phyloP scores from a whole-genome alignment of 1,284 basidiomycete species.

The Ustilago xerochloae region DNA sequence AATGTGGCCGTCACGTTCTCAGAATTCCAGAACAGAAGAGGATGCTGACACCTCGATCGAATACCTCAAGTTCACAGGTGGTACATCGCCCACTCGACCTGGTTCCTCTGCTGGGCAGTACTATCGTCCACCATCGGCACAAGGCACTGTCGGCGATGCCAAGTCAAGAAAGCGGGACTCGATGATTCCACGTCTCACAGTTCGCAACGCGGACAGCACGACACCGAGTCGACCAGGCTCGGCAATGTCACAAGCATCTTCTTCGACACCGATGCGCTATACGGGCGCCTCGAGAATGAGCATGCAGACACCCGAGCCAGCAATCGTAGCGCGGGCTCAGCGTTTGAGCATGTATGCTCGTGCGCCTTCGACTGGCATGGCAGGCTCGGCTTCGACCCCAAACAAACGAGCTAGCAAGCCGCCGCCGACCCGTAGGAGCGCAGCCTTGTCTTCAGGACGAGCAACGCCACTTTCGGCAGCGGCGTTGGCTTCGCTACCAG shows the following conservation, averaged over 20 bases:
- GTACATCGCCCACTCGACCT: conserved; percentile 25
- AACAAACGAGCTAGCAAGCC: conserved; percentile 57
- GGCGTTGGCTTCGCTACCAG: conserved; percentile 54
- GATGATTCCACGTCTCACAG: conserved; percentile 50
- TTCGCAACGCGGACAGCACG: conserved; percentile 18
- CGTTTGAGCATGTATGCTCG: conserved; percentile 56
- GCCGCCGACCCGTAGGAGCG: conserved; percentile 44
- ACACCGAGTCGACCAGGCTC: conserved; percentile 51
- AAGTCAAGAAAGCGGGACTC: conserved; percentile 45
- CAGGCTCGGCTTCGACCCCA: conserved; percentile 15
- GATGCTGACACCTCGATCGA: conserved; percentile 39
- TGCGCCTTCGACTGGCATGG: conserved; percentile 42
- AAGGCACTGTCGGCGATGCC: conserved; percentile 41
- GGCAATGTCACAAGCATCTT: conserved; percentile 50
- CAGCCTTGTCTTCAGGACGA: conserved; percentile 35
- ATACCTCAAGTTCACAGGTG: conserved; percentile 18
- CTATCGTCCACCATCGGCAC: conserved; percentile 54
- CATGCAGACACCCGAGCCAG: conserved; percentile 65
- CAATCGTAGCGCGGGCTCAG: conserved; percentile 56
- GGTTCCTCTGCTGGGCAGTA: conserved; percentile 47
- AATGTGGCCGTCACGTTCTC: conserved; percentile 19
- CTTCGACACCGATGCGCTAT: conserved; percentile 39
- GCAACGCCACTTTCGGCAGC: conserved; percentile 61
- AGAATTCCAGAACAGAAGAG: neutral
- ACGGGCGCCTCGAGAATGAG: conserved; percentile 44